A percentile compares a stretch with the other conserved stretches of the same genome.
phyloP scores from a whole-genome alignment of 176 grass and related monocot species.

The maize (Zea mays) region DNA sequence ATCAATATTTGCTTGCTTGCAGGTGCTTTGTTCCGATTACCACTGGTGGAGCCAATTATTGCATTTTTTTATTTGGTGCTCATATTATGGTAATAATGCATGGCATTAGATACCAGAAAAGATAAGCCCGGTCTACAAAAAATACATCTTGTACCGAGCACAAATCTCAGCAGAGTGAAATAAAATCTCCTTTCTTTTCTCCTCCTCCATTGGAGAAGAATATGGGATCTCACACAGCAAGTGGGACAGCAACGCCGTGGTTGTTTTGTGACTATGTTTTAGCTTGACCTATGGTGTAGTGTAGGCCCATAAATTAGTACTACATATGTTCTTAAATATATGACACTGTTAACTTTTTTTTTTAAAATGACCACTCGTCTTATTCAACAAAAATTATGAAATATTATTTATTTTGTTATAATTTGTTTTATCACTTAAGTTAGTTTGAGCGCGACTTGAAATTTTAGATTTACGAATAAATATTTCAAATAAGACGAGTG shows the following conservation, averaged over 20 bases:
- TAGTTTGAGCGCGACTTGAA: too few relatives aligned
- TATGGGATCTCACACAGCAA: neutral
- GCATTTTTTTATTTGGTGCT: neutral
- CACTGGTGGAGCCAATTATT: neutral
- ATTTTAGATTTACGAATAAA: too few relatives aligned
- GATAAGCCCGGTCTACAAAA: neutral
- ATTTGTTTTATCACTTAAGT: too few relatives aligned
- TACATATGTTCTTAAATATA: too few relatives aligned
- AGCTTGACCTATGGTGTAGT: neutral
- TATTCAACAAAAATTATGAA: too few relatives aligned
- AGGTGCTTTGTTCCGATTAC: neutral
- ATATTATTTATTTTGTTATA: too few relatives aligned
- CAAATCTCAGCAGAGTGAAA: neutral
- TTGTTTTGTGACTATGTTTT: conserved; percentile 3
- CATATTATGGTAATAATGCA: neutral
- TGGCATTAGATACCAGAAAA: neutral
- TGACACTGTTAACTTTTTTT: too few relatives aligned
- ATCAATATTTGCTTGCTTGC: neutral
- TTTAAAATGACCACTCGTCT: too few relatives aligned
- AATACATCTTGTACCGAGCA: neutral
- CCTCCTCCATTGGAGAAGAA: neutral
- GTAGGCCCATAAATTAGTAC: neutral
- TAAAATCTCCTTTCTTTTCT: neutral
- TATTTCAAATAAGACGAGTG: too few relatives aligned
- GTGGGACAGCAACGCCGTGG: neutral